Percentiles rank a stretch among this genome's conserved stretches.
Conservation (phyloP, 441 rosid genomes). For the Arabidopsis lyrata region DNA sequence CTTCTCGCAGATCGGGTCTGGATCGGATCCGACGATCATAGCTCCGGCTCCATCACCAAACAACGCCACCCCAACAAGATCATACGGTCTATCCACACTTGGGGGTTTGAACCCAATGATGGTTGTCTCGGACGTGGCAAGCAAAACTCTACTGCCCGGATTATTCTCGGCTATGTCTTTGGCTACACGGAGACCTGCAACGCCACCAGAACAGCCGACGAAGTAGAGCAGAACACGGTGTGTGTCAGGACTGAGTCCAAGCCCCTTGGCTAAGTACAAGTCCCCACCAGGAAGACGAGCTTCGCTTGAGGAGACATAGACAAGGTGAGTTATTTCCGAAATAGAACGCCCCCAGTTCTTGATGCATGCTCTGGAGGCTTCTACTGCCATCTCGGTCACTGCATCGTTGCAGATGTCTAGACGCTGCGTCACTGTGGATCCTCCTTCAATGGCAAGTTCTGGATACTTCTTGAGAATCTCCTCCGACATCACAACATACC, state of each 20-base stretch:
- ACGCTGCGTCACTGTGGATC: constrained; percentile 79
- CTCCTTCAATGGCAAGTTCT: constrained; percentile 84
- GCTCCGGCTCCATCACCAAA: constrained; percentile 98
- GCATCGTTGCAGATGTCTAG: constrained; percentile 83
- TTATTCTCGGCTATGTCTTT: constrained; percentile 96
- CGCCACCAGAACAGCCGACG: constrained; percentile 94
- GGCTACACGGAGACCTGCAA: constrained; percentile 90
- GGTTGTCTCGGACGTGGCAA: constrained; percentile 93
- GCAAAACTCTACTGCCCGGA: constrained; percentile 84
- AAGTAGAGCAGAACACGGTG: constrained; percentile 88
- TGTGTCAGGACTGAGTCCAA: constrained; percentile 79
- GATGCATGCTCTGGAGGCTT: constrained; percentile 84
- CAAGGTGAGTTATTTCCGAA: constrained; percentile 89
- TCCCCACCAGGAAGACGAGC: constrained; percentile 95
- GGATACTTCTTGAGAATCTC: constrained; percentile 87
- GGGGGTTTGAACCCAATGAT: constrained; percentile 96
- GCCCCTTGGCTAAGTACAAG: constrained; percentile 78
- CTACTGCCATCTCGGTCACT: constrained; percentile 88
- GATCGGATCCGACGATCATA: constrained; percentile 80
- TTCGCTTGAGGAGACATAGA: constrained; percentile 93
- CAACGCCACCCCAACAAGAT: constrained; percentile 92
- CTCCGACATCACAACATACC: constrained; percentile 97
- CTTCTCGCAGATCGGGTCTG: constrained; percentile 55
- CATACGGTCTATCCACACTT: constrained; percentile 81
- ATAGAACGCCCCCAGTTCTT: constrained; percentile 81